Conservation (phyloP, 2,329 filamentous ascomycete genomes). For the Fusarium foetens region DNA sequence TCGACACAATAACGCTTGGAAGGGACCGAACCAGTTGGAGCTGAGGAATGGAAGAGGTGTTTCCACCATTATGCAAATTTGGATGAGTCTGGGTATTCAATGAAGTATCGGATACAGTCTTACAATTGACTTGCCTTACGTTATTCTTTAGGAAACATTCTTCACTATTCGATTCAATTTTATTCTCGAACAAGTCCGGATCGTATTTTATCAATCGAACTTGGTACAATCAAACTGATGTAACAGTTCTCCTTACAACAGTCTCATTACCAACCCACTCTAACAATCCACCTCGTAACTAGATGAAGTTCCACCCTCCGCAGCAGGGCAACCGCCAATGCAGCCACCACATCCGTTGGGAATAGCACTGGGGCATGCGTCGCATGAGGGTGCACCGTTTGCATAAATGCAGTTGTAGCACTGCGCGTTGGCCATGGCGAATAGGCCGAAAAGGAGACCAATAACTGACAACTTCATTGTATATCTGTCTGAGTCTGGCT, state of each 20-base stretch:
- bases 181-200: background rate
- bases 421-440: background rate
- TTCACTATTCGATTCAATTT: too few species aligned
- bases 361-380: background rate
- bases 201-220: background rate
- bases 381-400: background rate
- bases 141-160: too few species aligned
- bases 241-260: fast-evolving
- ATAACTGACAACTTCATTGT: background rate
- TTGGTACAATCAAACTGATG: fast-evolving
- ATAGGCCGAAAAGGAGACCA: background rate
- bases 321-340: background rate
- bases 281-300: background rate
- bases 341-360: background rate
- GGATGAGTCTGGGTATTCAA: too few species aligned
- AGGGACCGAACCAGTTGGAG: too few species aligned
- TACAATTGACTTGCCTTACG: too few species aligned
- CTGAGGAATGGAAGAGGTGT: too few species aligned
- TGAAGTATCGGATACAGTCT: too few species aligned
- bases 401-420: background rate
- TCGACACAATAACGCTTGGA: too few species aligned
- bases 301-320: background rate
- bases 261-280: fast-evolving
- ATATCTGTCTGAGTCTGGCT: background rate
- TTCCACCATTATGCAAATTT: too few species aligned